Percentiles rank a stretch among this genome's conserved stretches.
phyloP scores from a whole-genome alignment of 108 stramenopile species.

The Cyclotella kingstonii region DNA sequence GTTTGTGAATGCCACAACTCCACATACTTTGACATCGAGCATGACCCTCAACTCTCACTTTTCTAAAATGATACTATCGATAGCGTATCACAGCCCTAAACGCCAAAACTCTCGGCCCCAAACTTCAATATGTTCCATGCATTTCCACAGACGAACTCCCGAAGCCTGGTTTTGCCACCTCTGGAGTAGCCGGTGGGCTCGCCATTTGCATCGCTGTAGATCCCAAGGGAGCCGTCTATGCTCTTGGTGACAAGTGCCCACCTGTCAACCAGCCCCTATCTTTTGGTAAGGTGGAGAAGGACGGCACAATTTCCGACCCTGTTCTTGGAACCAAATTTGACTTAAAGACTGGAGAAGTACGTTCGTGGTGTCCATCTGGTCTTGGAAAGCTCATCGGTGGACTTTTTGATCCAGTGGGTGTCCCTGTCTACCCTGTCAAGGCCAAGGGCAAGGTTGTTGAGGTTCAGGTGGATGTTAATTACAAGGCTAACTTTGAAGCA shows the following conservation, averaged over 20 bases:
- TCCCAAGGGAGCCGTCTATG: slow-evolving; percentile 88
- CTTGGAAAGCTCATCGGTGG: slow-evolving; percentile 93
- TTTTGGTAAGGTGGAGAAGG: slow-evolving; percentile 81
- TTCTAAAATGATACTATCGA: not conserved
- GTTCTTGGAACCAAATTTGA: slow-evolving; percentile 93
- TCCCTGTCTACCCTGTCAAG: slow-evolving; percentile 94
- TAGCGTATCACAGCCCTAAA: slow-evolving; percentile 62
- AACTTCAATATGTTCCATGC: slow-evolving; percentile 84
- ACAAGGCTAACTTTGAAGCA: slow-evolving; percentile 96
- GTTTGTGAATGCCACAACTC: not conserved
- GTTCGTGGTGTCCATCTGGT: slow-evolving; percentile 89
- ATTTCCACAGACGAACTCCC: slow-evolving; percentile 85
- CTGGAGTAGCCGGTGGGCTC: slow-evolving; percentile 91
- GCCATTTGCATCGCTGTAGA: slow-evolving; percentile 97
- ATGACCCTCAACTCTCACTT: not conserved
- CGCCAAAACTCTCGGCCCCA: slow-evolving; percentile 43
- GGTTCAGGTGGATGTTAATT: slow-evolving; percentile 97
- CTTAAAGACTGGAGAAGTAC: slow-evolving; percentile 93
- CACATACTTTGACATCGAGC: too few relatives aligned
- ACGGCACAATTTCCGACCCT: slow-evolving; percentile 88
- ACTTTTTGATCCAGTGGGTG: slow-evolving; percentile 90
- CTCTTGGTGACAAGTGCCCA: slow-evolving; percentile 96
- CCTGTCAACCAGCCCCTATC: slow-evolving; percentile 95
- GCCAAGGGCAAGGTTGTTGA: slow-evolving; percentile 79
- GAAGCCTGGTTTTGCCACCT: slow-evolving; percentile 83